Base-by-base conservation (phyloP, 2,329 filamentous ascomycete species). In the Colletotrichum spinosum region DNA sequence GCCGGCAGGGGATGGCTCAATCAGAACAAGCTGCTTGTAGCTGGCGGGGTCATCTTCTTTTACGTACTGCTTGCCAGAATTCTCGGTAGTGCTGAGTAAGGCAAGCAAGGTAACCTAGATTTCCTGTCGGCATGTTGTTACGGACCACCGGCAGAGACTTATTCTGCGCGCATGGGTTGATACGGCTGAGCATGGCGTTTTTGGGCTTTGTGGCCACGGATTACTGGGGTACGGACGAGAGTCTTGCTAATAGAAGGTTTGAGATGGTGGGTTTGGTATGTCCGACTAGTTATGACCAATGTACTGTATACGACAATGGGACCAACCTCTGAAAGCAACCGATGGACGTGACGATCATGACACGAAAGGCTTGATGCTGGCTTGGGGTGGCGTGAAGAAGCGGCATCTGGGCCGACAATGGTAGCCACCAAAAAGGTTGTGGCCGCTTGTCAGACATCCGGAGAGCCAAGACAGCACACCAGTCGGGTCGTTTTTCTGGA, bases 1-100 rank as follows among this genome's bases (percentile, higher is more conserved):
- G 93, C 91, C 2, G 92, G 93, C 0, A 89, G 93, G 71, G 88
- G 93, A 63, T 98, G 93, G 93, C 76, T 97, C 68, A 85, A 88
- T 70, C 86, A 89, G 68, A 92, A 97, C 80, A 96, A 93, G 80
- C 83, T 94, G 68, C 84, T 91, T 72, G 81, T 97, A 51, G 85
- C 88, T 1, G 87, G 92, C 8, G 88, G 84, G 0, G 78, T 88
- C 15, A 83, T 97, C 35, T 92, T 98, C 73, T 79, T 90, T 13
- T 98, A 97, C 78, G 94, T 97, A 10, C 79, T 97, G 54, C 83
- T 97, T 61, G 91, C 93, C 38, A 85, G 95, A 70, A 77, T 97
- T 12, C 78, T 97, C 39, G 88, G 89, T 44, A 81, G 80, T 6
- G 78, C 79, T 33, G 62, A 45, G 17, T 67, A 37, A 53, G 38